Conservation (phyloP, 345 rosid genomes). For the Sonneratia alba region DNA sequence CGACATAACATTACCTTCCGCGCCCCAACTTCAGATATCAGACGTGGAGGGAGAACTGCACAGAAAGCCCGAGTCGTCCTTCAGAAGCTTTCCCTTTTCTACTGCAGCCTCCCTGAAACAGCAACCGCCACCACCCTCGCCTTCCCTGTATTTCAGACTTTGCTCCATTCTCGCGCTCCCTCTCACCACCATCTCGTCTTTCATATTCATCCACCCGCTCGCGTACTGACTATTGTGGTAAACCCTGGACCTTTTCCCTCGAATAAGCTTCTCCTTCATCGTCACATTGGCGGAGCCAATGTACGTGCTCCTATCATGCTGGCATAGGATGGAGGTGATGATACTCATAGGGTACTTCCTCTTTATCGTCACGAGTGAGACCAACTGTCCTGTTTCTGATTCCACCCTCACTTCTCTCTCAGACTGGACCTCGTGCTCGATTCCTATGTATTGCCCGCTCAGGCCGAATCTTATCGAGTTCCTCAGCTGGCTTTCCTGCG, state of each 20-base stretch:
- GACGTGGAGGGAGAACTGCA: not conserved
- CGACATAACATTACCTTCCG: no score
- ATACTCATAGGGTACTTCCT: conserved; percentile 2
- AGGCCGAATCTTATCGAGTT: conserved; percentile 2
- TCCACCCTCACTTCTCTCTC: conserved; percentile 10
- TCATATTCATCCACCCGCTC: conserved; percentile 1
- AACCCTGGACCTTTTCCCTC: not conserved
- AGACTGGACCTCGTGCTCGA: conserved; percentile 8
- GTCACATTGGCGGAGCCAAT: not conserved
- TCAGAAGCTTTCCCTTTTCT: conserved; percentile 1
- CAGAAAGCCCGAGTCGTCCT: conserved; percentile 7
- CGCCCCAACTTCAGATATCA: not conserved
- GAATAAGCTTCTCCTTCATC: conserved; percentile 5
- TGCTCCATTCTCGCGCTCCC: conserved; percentile 6
- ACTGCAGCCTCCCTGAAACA: conserved; percentile 9
- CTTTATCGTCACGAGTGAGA: not conserved
- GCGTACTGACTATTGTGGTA: not conserved
- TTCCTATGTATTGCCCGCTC: not conserved
- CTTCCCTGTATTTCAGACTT: conserved; percentile 10
- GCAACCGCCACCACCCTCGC: conserved; percentile 6
- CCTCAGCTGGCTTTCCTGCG: conserved; percentile 7
- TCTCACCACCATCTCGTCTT: not conserved
- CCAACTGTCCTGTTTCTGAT: conserved; percentile 8
- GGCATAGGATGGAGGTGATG: not conserved
- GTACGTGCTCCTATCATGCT: not conserved